phyloP scores from a whole-genome alignment of 306 rosid genomes.

The Morella rubra region DNA sequence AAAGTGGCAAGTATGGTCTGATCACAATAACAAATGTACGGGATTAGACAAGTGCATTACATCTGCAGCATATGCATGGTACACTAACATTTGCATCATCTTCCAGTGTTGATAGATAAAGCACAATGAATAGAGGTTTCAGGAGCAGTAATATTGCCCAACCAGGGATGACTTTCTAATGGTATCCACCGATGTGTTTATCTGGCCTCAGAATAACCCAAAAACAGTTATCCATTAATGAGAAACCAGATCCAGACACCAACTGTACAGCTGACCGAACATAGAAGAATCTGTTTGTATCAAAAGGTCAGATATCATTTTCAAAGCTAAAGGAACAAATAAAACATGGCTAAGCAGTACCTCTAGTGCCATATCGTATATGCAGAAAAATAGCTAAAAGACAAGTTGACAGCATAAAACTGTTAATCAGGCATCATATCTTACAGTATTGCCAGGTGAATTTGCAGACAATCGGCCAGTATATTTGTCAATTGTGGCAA shows the following conservation, averaged over 20 bases:
- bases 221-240: background rate
- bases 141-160: background rate
- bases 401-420: slow-evolving; percentile 7
- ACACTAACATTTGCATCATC: background rate
- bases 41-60: slow-evolving; percentile 31
- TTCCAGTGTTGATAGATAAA: background rate
- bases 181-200: background rate
- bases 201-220: background rate
- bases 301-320: background rate
- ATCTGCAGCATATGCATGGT: background rate
- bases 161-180: background rate
- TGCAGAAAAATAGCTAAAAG: slow-evolving; percentile 4
- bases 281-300: background rate
- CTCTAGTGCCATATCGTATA: slow-evolving; percentile 8
- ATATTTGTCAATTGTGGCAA: slow-evolving; percentile 65
- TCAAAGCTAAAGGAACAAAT: background rate
- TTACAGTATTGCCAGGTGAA: slow-evolving; percentile 77
- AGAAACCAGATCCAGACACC: background rate
- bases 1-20: slow-evolving; percentile 74
- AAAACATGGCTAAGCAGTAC: slow-evolving; percentile 10
- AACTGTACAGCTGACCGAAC: background rate
- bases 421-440: slow-evolving; percentile 37
- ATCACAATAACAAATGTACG: slow-evolving; percentile 15
- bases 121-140: background rate
- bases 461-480: slow-evolving; percentile 67